phyloP scores from a whole-genome alignment of 495 filamentous ascomycete species.

The Penicillium chermesinum region DNA sequence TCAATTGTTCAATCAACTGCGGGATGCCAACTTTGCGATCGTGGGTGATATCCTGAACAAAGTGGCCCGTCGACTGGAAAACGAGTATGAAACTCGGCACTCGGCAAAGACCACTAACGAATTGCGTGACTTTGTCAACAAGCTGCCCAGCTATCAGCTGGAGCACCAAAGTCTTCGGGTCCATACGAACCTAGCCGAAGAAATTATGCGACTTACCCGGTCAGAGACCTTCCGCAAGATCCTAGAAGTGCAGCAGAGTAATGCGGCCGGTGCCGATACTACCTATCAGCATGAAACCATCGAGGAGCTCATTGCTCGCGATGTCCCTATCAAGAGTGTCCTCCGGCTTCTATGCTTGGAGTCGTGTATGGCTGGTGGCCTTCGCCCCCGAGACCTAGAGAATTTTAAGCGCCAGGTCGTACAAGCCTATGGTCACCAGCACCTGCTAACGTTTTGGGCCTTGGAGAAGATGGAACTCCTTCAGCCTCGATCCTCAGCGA shows the following conservation, averaged over 20 bases:
- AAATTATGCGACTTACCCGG: slow-evolving; percentile 86
- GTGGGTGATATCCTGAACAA: slow-evolving; percentile 85
- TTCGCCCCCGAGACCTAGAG: slow-evolving; percentile 82
- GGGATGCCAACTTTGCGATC: slow-evolving; percentile 93
- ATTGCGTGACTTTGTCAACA: slow-evolving; percentile 85
- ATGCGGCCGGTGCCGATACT: slow-evolving; percentile 86
- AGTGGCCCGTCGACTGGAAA: slow-evolving; percentile 80
- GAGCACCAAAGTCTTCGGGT: slow-evolving; percentile 89
- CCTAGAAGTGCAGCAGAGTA: slow-evolving; percentile 91
- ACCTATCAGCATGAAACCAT: slow-evolving; percentile 83
- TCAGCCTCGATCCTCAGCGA: slow-evolving; percentile 62
- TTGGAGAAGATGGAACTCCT: slow-evolving; percentile 88
- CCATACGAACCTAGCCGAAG: slow-evolving; percentile 88
- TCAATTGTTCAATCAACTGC: slow-evolving; percentile 79
- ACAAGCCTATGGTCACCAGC: slow-evolving; percentile 92
- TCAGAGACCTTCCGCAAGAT: slow-evolving; percentile 82
- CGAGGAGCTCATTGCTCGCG: slow-evolving; percentile 87
- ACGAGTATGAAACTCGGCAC: slow-evolving; percentile 86
- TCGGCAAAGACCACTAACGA: slow-evolving; percentile 82
- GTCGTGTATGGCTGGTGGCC: slow-evolving; percentile 81
- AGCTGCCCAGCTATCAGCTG: slow-evolving; percentile 84
- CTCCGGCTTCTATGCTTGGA: slow-evolving; percentile 86
- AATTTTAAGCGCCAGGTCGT: slow-evolving; percentile 81
- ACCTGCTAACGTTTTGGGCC: slow-evolving; percentile 80
- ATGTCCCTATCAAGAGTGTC: slow-evolving; percentile 69